phyloP scores from a whole-genome alignment of 2,329 filamentous ascomycete genomes.

The Metarhizium robertsii region DNA sequence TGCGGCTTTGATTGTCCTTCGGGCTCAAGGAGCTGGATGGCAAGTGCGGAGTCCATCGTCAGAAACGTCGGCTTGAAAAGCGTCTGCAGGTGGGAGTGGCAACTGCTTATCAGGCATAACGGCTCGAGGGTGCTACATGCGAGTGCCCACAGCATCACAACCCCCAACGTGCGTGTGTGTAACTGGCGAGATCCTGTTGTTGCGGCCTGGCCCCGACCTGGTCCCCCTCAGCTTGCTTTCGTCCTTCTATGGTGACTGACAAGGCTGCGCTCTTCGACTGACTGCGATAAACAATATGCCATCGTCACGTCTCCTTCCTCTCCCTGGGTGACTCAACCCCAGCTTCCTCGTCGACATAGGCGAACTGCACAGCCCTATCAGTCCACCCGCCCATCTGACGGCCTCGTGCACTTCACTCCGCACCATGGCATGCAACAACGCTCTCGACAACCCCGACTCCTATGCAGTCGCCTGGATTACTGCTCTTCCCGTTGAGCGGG shows the following conservation, averaged over 20 bases:
- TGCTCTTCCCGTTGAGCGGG: conserved; percentile 8
- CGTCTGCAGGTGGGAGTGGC: too few relatives aligned
- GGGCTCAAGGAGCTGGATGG: not conserved
- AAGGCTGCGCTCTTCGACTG: too few relatives aligned
- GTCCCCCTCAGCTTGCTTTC: too few relatives aligned
- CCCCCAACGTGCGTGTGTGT: too few relatives aligned
- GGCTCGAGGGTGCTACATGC: too few relatives aligned
- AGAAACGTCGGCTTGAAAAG: too few relatives aligned
- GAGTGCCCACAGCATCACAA: too few relatives aligned
- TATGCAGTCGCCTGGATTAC: conserved; percentile 13
- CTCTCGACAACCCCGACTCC: conserved; percentile 4
- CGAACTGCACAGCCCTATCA: not conserved
- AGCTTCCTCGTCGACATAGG: not conserved
- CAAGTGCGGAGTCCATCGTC: not conserved
- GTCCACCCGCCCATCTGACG: not conserved
- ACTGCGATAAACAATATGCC: too few relatives aligned
- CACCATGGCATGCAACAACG: conserved; percentile 1
- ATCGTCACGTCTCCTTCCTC: not conserved
- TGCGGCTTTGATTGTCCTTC: not conserved
- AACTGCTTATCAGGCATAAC: too few relatives aligned
- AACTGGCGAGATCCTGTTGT: too few relatives aligned
- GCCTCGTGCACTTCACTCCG: not conserved
- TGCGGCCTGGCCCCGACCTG: too few relatives aligned
- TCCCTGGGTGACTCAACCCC: not conserved
- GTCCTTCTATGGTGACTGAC: too few relatives aligned